Conservation (phyloP, 1,139 yeast genomes). For the Pneumocystis sp. region DNA sequence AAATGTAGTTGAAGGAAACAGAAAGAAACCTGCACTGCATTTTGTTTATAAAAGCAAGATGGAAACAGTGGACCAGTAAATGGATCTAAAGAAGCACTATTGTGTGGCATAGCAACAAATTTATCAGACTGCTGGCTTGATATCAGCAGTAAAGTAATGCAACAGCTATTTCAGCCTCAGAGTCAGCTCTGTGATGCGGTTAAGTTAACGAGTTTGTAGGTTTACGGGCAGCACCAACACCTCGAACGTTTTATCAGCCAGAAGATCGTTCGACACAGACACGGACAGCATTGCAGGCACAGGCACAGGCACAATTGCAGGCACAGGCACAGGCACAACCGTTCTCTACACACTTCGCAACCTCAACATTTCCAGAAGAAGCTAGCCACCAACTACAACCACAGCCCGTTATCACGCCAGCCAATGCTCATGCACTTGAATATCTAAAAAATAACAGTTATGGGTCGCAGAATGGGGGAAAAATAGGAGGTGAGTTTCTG, state of each 20-base stretch:
- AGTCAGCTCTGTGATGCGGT: too few relatives aligned
- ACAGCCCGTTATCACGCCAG: slow-evolving; percentile 11
- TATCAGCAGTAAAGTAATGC: too few relatives aligned
- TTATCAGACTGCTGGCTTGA: too few relatives aligned
- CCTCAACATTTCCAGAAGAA: neutral
- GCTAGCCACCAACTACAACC: neutral
- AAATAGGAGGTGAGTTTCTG: neutral
- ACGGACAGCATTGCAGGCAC: neutral
- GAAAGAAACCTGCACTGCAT: too few relatives aligned
- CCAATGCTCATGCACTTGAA: slow-evolving; percentile 9
- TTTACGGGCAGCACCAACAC: slow-evolving; percentile 3
- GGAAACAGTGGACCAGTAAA: too few relatives aligned
- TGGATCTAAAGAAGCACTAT: too few relatives aligned
- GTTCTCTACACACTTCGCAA: neutral
- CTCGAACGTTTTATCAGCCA: neutral
- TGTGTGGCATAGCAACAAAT: too few relatives aligned
- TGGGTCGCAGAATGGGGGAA: neutral
- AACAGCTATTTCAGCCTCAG: too few relatives aligned
- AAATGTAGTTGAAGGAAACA: too few relatives aligned
- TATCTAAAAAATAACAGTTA: neutral
- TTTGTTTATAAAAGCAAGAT: too few relatives aligned
- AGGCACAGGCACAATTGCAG: neutral
- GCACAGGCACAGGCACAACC: neutral
- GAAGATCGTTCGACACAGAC: neutral
- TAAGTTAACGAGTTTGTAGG: neutral